Base-by-base conservation (phyloP, 148 eudicot species). In the Diospyros lotus region DNA sequence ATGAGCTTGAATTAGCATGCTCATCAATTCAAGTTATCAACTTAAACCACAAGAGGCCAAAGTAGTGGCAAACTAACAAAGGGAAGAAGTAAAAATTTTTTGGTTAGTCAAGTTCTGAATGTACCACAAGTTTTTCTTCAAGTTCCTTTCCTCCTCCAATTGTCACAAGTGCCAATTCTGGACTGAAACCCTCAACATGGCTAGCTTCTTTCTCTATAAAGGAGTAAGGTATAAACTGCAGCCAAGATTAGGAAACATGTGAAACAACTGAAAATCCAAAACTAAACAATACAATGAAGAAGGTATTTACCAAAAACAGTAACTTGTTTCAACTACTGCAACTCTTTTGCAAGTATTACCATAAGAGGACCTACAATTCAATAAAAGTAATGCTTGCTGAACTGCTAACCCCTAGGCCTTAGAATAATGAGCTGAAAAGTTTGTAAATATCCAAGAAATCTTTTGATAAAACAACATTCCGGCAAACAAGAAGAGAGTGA, bases 71-170 rank as follows among this genome's bases (percentile, higher is more conserved):
- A 48, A 8, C 45, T 43, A 48, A 10, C 48, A 62, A 63, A 53
- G 5, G 13, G 17, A 12, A 7, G 41, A 15, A 69, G 69, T 44
- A 44, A 52, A 39, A 14, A 15, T 2, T 12, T 3, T 28, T 50
- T 15, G 79, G 76, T 18, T 67, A 67, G 66, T 48, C 28, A 46
- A 68, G 17, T 74, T 43, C 67, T 51, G 73, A 64, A 46, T 67
- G 75, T 93, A 96, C 99, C 99, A 93, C 99, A 82, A 96, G 99
- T 82, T 93, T 93, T 88, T 96, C 99, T 86, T 96, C 99, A 74
- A 96, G 98, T 80, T 93, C 93, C 86, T 93, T 96, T 73, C 99
- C 99, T 71, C 99, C 99, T 75, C 99, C 99, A 79, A 96, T 76
- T 28, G 99, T 96, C 77, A 96, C 99, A 73, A 96, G 86, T 46